These are phyloP conservation scores for Trametes gibbosa DNA, from an alignment of 768 basidiomycete genomes.

Conservation along the genomic window DNA sequence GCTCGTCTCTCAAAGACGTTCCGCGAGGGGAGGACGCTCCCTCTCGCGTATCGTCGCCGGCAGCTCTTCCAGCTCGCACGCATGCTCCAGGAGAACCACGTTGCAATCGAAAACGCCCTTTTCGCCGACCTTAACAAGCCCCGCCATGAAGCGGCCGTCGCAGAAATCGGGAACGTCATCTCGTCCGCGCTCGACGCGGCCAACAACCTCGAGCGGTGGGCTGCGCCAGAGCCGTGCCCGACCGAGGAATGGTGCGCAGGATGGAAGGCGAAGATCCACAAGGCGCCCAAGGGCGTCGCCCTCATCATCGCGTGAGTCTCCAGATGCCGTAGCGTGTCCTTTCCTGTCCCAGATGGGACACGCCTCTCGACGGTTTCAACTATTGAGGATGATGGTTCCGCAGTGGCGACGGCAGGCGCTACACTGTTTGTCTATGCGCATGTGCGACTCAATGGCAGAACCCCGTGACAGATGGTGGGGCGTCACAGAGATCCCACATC, in stretches of 20 bases:
- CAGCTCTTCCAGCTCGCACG: constrained; percentile 65
- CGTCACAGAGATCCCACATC: no score
- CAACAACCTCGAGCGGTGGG: constrained; percentile 58
- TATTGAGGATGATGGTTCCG: no score
- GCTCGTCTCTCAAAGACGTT: constrained; percentile 46
- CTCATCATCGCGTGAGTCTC: constrained; percentile 57
- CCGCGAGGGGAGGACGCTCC: constrained; percentile 45
- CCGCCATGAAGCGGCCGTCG: constrained; percentile 18
- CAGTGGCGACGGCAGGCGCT: no score
- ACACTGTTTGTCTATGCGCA: no score
- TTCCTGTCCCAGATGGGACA: no score
- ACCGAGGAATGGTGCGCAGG: constrained; percentile 43
- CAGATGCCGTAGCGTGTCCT: no score
- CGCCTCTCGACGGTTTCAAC: not conserved
- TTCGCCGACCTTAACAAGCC: constrained; percentile 31
- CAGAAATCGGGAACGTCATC: constrained; percentile 47
- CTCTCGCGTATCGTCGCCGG: constrained; percentile 57
- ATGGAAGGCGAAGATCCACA: constrained; percentile 54
- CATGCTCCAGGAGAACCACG: constrained; percentile 59
- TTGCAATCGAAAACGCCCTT: constrained; percentile 47
- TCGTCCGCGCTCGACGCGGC: constrained; percentile 42
- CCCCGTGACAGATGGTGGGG: no score
- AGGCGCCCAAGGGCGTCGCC: constrained; percentile 58
- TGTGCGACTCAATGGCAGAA: no score
- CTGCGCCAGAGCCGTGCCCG: constrained; percentile 38